Conservation (phyloP, 352 stramenopile genomes). For the Globisporangium cylindrosporum region DNA sequence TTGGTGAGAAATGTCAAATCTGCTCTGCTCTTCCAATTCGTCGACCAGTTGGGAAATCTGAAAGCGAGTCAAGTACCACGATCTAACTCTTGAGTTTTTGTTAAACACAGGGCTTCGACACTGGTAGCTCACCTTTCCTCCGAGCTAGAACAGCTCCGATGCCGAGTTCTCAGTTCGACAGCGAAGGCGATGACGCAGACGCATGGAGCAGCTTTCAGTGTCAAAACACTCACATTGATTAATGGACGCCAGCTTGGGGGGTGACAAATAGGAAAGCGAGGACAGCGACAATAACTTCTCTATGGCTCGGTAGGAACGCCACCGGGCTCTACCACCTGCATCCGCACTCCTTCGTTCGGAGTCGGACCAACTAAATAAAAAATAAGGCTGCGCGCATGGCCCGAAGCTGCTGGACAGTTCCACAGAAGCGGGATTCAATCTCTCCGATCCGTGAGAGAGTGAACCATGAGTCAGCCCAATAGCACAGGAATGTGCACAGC, state of each 20-base stretch:
- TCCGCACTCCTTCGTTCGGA: conserved; percentile 23
- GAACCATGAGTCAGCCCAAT: not conserved
- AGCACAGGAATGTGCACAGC: not conserved
- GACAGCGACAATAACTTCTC: conserved; percentile 16
- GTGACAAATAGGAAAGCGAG: conserved; percentile 10
- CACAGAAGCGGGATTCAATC: not conserved
- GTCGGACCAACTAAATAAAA: conserved; percentile 19
- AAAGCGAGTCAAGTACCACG: not conserved
- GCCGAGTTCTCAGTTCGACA: not conserved
- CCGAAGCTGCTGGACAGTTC: not conserved
- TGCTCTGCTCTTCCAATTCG: not conserved
- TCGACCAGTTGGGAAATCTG: not conserved
- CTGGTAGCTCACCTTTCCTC: not conserved
- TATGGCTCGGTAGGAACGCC: conserved; percentile 9
- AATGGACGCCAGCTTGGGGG: conserved; percentile 13
- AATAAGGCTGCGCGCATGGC: conserved; percentile 1
- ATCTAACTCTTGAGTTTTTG: not conserved
- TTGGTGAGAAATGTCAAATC: conserved; percentile 5
- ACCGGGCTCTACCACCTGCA: not conserved
- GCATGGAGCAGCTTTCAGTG: not conserved
- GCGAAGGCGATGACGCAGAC: not conserved
- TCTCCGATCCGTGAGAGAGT: not conserved
- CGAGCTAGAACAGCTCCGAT: not conserved
- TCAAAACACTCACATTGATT: conserved; percentile 16
- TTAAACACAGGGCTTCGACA: conserved; percentile 9